Evolutionary conservation across 345 rosid genomes (phyloP).

Genomic region (Noccaea caerulescens): DNA sequence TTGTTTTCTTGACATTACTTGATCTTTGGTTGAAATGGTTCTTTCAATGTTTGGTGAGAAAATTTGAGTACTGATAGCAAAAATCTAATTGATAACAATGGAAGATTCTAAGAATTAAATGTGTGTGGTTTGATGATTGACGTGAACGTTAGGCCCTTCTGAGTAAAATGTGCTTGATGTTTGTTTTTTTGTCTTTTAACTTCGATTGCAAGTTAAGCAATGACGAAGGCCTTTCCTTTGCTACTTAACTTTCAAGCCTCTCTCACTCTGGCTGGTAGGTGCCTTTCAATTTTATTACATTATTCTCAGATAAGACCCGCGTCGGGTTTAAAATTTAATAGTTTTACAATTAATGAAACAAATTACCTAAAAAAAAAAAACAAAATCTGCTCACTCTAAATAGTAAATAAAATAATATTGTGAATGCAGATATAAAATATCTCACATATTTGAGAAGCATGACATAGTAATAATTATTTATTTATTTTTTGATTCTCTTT

Average conservation of each 20-base stretch:
- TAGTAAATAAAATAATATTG: no score
- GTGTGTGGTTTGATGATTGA: constrained; percentile 53
- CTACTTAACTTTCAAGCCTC: constrained; percentile 60
- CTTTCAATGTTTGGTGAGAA: constrained; percentile 81
- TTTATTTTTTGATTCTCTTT: no score
- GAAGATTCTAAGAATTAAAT: constrained; percentile 38
- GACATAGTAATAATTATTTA: no score
- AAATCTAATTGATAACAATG: constrained; percentile 40
- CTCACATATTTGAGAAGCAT: no score
- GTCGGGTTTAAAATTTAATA: no score
- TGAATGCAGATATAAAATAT: no score
- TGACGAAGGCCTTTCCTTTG: constrained; percentile 39
- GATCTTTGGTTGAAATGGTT: constrained; percentile 59
- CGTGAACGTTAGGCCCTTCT: constrained; percentile 64
- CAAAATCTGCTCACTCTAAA: no score
- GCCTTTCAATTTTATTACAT: background rate
- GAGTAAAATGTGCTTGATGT: constrained; percentile 20
- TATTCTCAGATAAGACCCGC: no score
- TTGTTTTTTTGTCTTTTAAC: constrained; percentile 34
- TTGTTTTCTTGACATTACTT: constrained; percentile 39
- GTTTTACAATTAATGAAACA: no score
- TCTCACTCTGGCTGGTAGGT: constrained; percentile 1
- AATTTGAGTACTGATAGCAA: constrained; percentile 31
- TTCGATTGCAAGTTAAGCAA: constrained; percentile 84
- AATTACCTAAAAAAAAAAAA: no score